Evolutionary conservation across 2,329 filamentous ascomycete genomes (phyloP).

Genomic region (Dothideomycetes sp.): DNA sequence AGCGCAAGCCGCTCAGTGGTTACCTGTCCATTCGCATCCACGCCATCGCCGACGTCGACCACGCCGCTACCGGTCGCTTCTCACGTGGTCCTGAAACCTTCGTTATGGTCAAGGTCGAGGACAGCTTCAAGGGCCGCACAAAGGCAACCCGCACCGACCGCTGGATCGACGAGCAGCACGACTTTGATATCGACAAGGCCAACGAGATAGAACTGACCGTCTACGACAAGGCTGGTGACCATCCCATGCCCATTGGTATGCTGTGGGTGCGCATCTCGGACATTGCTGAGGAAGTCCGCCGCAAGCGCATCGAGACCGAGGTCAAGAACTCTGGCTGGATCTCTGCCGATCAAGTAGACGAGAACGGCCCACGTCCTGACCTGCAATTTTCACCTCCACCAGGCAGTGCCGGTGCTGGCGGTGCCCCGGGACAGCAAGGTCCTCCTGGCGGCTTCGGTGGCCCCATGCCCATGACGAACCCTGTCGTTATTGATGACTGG

Average conservation of each 20-base stretch:
- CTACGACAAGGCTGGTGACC: constrained; percentile 86
- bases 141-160: constrained; percentile 75
- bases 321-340: constrained; percentile 94
- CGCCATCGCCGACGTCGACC: constrained; percentile 88
- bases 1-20: constrained; percentile 91
- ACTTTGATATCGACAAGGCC: constrained; percentile 91
- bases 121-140: constrained; percentile 81
- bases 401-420: constrained; percentile 27
- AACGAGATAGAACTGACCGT: constrained; percentile 98
- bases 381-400: constrained; percentile 44
- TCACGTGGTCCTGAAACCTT: constrained; percentile 89
- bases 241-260: constrained; percentile 85
- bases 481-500: constrained; percentile 75
- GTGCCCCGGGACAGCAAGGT: constrained; percentile 26
- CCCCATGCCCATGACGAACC: constrained; percentile 42
- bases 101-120: constrained; percentile 93
- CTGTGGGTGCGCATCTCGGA: constrained; percentile 96
- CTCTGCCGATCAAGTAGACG: constrained; percentile 88
- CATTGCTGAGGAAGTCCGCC: constrained; percentile 92
- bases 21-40: constrained; percentile 79
- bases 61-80: constrained; percentile 73
- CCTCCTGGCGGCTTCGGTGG: constrained; percentile 27
- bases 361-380: constrained; percentile 41
- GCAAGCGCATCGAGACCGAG: constrained; percentile 94
- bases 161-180: constrained; percentile 88